Percentiles rank a stretch among this genome's conserved stretches.
These are phyloP conservation scores for Lyophyllum decastes DNA, from an alignment of 768 basidiomycete genomes.

Conservation along the genomic window DNA sequence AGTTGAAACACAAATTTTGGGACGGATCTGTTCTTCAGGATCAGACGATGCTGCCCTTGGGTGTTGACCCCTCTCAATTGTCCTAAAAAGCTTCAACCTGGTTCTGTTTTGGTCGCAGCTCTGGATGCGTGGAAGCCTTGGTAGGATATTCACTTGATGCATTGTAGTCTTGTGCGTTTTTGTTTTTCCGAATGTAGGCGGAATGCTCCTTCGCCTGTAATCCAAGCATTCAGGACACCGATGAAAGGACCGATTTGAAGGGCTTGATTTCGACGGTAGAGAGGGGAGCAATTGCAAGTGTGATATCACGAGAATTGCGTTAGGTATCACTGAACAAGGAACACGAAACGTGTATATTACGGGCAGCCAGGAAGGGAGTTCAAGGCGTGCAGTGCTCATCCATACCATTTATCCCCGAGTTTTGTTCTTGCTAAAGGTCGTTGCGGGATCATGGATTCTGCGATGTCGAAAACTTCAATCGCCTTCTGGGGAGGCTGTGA, in stretches of 20 bases:
- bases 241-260: not conserved
- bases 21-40: constrained; percentile 46
- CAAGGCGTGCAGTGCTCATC: constrained; percentile 32
- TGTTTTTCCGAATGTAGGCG: no score
- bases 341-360: not conserved
- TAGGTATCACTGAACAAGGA: not conserved
- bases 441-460: constrained; percentile 71
- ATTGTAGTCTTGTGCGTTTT: no score
- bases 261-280: not conserved
- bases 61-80: constrained; percentile 33
- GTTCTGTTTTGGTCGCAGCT: no score
- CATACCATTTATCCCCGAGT: constrained; percentile 74
- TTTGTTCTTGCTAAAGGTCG: constrained; percentile 58
- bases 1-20: constrained; percentile 62
- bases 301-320: not conserved
- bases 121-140: not conserved
- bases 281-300: not conserved
- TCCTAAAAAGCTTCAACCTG: not conserved
- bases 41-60: constrained; percentile 57
- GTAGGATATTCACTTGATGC: not conserved
- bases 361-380: not conserved
- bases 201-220: no score
- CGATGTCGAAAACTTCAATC: constrained; percentile 85
- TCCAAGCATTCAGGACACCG: no score
- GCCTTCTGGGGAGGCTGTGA: constrained; percentile 57